Evolutionary conservation across 1,139 yeast species (phyloP), one percentile per base, ranked within the genome.

Genomic region (Geotrichum phurueaensis): DNA sequence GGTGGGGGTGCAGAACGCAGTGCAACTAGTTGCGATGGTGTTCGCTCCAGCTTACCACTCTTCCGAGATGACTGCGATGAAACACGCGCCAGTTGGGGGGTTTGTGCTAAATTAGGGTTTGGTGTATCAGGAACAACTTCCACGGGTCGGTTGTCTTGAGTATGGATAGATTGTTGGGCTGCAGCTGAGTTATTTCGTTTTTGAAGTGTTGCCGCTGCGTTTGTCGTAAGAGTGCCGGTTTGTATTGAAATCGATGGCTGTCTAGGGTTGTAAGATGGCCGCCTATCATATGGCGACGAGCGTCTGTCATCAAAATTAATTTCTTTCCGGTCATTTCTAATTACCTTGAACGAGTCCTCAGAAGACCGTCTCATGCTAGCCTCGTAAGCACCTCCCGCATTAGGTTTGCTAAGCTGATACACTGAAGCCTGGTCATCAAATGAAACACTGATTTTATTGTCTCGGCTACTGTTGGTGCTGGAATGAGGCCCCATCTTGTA

Each of bases 221-320:
- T 53, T 13, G 51, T 51, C 15, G 59, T 48, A 3, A 51, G 50
- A 20, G 58, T 54, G 15, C 59, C 59, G 13, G 57, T 53, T 33
- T 59, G 61, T 36, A 45, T 54, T 2, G 55, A 47, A 36, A 56
- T 52, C 1, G 61, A 56, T 12, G 61, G 52, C 29, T 53, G 53
- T 20, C 57, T 39, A 10, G 62, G 58, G 29, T 60, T 54, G 20
- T 25, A 54, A 18, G 62, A 58, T 33, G 61, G 63, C 31, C 65
- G 59, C 23, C 67, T 65, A 53, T 80, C 84, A 67, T 82, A 87
- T 0, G 96, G 96, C 0, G 96, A 86, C 57, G 85, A 84, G 53
- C 96, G 76, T 60, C 92, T 78, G 68, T 89, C 86, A 68, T 89
- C 95, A 70, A 89, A 89, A 73, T 90, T 91, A 62, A 89, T 88